phyloP scores from a whole-genome alignment of 345 rosid species.

The Stellera chamaejasme region DNA sequence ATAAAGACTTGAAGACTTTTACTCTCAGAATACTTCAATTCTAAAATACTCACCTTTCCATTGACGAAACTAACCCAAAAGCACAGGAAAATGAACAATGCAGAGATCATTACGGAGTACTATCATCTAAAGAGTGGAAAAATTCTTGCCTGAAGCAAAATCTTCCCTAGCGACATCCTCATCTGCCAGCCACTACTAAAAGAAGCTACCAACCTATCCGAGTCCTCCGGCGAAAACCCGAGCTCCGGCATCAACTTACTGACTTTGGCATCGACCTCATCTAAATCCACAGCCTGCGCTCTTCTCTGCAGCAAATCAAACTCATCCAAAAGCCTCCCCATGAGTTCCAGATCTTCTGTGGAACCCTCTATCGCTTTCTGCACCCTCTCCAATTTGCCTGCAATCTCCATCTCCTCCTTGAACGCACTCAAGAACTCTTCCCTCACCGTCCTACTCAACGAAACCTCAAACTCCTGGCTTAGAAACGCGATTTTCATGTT shows the following conservation, averaged over 20 bases:
- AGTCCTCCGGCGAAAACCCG: slow-evolving; percentile 72
- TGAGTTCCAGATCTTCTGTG: slow-evolving; percentile 79
- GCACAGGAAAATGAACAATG: neutral
- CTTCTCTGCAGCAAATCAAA: slow-evolving; percentile 80
- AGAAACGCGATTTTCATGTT: slow-evolving; percentile 71
- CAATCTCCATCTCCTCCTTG: slow-evolving; percentile 79
- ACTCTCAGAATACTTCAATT: too few relatives aligned
- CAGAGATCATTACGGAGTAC: neutral
- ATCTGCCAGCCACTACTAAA: slow-evolving; percentile 99
- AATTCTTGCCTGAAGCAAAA: slow-evolving; percentile 71
- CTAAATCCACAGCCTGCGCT: slow-evolving; percentile 71
- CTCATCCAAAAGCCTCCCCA: slow-evolving; percentile 96
- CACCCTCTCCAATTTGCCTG: slow-evolving; percentile 61
- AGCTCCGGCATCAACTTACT: slow-evolving; percentile 93
- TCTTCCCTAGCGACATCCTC: slow-evolving; percentile 99
- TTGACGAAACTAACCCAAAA: neutral
- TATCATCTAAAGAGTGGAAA: neutral
- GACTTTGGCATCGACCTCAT: slow-evolving; percentile 66
- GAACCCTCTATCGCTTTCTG: slow-evolving; percentile 75
- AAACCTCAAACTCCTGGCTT: slow-evolving; percentile 94
- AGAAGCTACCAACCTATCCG: slow-evolving; percentile 87
- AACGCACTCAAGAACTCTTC: slow-evolving; percentile 93
- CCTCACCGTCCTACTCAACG: slow-evolving; percentile 71
- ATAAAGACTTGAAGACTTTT: too few relatives aligned
- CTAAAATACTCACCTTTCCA: too few relatives aligned